Conservation (phyloP, 2,329 filamentous ascomycete genomes). For the Trichoderma sp. region DNA sequence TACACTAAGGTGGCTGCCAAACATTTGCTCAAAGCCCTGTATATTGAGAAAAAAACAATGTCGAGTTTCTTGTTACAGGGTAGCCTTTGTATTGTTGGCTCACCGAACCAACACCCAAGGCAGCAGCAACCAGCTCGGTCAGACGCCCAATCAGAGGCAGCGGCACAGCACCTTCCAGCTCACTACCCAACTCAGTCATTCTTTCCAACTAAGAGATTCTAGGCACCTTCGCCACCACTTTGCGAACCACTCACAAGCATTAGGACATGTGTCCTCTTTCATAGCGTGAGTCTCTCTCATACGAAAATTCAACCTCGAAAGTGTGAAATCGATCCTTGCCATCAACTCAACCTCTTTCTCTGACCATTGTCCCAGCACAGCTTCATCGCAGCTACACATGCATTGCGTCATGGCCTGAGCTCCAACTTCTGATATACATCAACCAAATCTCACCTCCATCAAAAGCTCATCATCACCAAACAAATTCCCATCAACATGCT, state of each 20-base stretch:
- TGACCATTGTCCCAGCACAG: background rate
- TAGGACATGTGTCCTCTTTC: slow-evolving; percentile 31
- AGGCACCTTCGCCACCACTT: slow-evolving; percentile 12
- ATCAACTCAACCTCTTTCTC: too few species aligned
- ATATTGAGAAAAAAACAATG: background rate
- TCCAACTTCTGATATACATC: background rate
- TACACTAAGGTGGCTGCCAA: too few species aligned
- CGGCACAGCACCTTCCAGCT: background rate
- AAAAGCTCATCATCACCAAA: background rate
- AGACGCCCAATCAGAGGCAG: background rate
- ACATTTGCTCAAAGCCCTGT: too few species aligned
- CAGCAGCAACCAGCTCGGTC: background rate
- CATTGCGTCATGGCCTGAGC: background rate
- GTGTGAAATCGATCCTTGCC: background rate
- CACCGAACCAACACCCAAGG: background rate
- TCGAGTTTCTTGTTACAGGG: background rate
- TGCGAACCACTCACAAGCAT: slow-evolving; percentile 8
- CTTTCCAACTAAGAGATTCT: background rate
- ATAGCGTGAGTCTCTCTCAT: background rate
- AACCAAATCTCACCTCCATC: background rate
- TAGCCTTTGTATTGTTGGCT: background rate
- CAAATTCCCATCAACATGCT: slow-evolving; percentile 31
- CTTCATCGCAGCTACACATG: background rate
- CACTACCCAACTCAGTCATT: background rate
- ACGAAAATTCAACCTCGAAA: background rate